Conservation (phyloP, 78 protist genomes). For the Speleostelium caveatum region DNA sequence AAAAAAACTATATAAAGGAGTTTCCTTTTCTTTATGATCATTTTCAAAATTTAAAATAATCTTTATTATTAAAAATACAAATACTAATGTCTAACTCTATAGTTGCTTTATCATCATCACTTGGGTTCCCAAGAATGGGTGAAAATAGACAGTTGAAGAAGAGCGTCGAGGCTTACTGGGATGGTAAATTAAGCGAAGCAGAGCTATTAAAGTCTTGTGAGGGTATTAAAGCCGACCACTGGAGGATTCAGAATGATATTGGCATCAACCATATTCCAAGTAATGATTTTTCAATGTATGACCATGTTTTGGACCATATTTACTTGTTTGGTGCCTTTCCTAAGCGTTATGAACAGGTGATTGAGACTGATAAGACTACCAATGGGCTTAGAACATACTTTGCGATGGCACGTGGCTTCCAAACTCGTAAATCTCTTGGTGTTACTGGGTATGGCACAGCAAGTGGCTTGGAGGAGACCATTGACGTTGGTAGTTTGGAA, state of each 20-base stretch:
- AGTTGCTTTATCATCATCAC: conserved; percentile 23
- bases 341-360: conserved; percentile 59
- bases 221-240: background rate
- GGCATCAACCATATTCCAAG: conserved; percentile 78
- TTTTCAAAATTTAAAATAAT: too few species aligned
- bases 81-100: too few species aligned
- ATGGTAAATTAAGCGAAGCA: conserved; percentile 34
- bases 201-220: conserved; percentile 37
- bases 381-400: conserved; percentile 72
- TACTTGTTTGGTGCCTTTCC: conserved; percentile 81
- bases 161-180: conserved; percentile 85
- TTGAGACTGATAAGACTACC: conserved; percentile 23
- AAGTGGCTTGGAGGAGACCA: background rate
- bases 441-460: conserved; percentile 42
- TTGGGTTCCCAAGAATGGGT: conserved; percentile 85
- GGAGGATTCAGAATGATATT: conserved; percentile 23
- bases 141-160: conserved; percentile 82
- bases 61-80: too few species aligned
- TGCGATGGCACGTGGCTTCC: conserved; percentile 88
- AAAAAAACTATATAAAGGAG: too few species aligned
- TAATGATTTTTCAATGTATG: conserved; percentile 85
- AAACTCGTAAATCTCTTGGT: conserved; percentile 39
- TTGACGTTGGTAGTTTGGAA: conserved; percentile 80
- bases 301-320: conserved; percentile 83
- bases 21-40: too few species aligned